Evolutionary conservation across 331 rosid species (phyloP).

Genomic region (Malus hybrid): DNA sequence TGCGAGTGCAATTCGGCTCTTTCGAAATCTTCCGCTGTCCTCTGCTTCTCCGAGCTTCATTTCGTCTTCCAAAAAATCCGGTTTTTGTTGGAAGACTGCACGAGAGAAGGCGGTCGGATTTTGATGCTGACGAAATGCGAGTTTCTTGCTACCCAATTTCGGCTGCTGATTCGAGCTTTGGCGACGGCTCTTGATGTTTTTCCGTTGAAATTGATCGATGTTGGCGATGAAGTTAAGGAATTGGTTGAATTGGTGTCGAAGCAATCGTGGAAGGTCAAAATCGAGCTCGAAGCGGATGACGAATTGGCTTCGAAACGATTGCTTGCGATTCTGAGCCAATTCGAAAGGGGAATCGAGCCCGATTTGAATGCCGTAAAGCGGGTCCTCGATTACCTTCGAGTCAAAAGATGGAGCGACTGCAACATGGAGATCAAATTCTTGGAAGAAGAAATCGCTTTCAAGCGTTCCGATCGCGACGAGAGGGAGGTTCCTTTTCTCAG

Average conservation of each 20-base stretch:
- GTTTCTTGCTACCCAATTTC: constrained; percentile 34
- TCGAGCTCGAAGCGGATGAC: constrained; percentile 37
- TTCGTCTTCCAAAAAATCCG: constrained; percentile 46
- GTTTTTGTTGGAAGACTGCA: constrained; percentile 54
- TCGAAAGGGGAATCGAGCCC: constrained; percentile 52
- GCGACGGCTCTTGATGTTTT: constrained; percentile 65
- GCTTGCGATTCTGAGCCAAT: constrained; percentile 22
- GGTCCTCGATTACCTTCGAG: constrained; percentile 35
- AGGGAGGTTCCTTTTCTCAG: constrained; percentile 39
- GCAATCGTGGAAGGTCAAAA: constrained; percentile 44
- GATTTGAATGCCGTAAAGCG: constrained; percentile 14
- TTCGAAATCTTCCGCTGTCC: constrained; percentile 31
- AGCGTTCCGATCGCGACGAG: constrained; percentile 13
- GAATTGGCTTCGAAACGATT: constrained; percentile 8
- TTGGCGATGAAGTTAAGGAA: constrained; percentile 53
- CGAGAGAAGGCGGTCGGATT: constrained; percentile 29
- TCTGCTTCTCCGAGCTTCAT: constrained; percentile 64
- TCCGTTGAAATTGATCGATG: constrained; percentile 26
- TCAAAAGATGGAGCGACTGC: constrained; percentile 54
- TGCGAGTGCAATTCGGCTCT: not conserved
- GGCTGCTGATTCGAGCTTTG: constrained; percentile 21
- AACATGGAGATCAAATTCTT: constrained; percentile 46
- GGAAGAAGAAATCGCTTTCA: constrained; percentile 34
- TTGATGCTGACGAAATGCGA: constrained; percentile 48
- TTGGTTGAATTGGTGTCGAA: constrained; percentile 37